phyloP scores from a whole-genome alignment of 768 basidiomycete genomes.

The Trametes gibbosa region DNA sequence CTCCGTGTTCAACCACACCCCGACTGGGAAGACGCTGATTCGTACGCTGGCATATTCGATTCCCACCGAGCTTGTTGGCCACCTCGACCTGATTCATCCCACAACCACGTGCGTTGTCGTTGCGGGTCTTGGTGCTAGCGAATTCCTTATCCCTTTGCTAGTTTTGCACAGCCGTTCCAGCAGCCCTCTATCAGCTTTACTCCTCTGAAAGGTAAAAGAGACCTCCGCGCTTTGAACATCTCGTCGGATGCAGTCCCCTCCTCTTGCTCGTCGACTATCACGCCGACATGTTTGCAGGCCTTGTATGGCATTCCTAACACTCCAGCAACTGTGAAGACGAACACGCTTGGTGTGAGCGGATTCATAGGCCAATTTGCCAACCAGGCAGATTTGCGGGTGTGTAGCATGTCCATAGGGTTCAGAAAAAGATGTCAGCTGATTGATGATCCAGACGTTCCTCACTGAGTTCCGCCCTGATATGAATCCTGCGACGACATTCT shows the following conservation, averaged over 20 bases:
- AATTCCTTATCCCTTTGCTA: constrained; percentile 30
- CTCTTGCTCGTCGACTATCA: constrained; percentile 25
- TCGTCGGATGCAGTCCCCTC: constrained; percentile 23
- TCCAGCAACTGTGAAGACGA: constrained; percentile 23
- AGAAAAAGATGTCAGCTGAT: too few relatives aligned
- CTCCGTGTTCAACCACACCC: constrained; percentile 31
- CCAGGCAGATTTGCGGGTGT: constrained; percentile 27
- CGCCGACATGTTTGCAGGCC: constrained; percentile 32
- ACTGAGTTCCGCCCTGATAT: constrained; percentile 25
- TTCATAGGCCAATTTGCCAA: constrained; percentile 33
- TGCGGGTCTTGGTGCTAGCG: not conserved
- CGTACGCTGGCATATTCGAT: constrained; percentile 40
- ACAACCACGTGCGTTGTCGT: constrained; percentile 23
- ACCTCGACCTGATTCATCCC: constrained; percentile 34
- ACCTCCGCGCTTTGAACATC: constrained; percentile 21
- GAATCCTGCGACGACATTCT: constrained; percentile 22
- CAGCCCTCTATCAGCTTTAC: constrained; percentile 26
- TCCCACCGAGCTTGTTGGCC: constrained; percentile 29
- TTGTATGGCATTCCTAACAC: constrained; percentile 37
- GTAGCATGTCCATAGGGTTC: not conserved
- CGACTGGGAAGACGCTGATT: constrained; percentile 28
- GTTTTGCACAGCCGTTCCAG: constrained; percentile 31
- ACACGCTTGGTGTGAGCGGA: constrained; percentile 32
- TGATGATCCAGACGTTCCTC: constrained; percentile 24
- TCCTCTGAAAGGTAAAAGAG: not conserved